phyloP scores from a whole-genome alignment of 257 asterid genomes.

The Scutellaria baicalensis region DNA sequence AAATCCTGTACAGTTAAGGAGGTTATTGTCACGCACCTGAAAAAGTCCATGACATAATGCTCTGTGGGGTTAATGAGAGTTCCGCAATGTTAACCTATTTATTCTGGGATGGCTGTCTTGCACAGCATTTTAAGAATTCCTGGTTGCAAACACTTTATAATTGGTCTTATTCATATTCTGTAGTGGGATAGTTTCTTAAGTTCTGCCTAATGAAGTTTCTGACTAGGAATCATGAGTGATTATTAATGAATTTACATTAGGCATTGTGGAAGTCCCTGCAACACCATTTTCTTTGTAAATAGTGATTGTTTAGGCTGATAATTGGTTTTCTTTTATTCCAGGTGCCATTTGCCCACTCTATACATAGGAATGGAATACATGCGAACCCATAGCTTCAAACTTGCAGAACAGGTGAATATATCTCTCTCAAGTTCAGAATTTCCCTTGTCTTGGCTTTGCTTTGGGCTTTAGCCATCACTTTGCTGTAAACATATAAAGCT shows the following conservation, averaged over 20 bases:
- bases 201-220: neutral
- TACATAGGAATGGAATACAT: conserved; percentile 98
- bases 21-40: too few species aligned
- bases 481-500: conserved; percentile 8
- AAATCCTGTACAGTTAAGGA: neutral
- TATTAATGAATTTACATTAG: neutral
- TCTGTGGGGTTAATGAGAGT: neutral
- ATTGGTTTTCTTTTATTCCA: conserved; percentile 37
- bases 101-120: neutral
- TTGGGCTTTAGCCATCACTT: conserved; percentile 4
- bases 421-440: conserved; percentile 3
- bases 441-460: conserved; percentile 7
- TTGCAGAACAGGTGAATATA: conserved; percentile 86
- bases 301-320: conserved; percentile 18
- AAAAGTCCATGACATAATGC: too few species aligned
- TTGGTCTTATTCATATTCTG: neutral
- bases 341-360: conserved; percentile 93
- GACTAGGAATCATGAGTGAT: too few species aligned
- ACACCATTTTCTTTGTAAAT: neutral
- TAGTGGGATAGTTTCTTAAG: neutral
- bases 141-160: neutral
- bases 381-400: conserved; percentile 97
- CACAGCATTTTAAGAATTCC: neutral
- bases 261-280: conserved; percentile 13
- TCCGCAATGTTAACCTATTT: neutral